Conservation (phyloP, 192 early-diverging fungal species). For the Entrophospora sp. region DNA sequence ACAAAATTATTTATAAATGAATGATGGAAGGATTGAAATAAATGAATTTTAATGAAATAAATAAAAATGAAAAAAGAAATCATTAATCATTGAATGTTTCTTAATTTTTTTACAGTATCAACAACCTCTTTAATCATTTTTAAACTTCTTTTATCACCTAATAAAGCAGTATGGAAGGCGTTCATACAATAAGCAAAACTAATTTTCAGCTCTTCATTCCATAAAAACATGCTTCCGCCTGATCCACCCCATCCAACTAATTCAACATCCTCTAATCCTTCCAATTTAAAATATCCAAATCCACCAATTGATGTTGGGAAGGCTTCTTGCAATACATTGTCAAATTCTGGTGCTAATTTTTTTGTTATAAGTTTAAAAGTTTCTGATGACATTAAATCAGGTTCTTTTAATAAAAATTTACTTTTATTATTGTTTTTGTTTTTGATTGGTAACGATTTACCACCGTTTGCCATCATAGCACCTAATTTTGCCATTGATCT, state of each 20-base stretch:
- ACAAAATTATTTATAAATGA: too few species aligned
- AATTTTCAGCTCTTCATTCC: slow-evolving; percentile 46
- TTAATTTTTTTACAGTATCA: slow-evolving; percentile 19
- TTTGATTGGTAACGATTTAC: slow-evolving; percentile 23
- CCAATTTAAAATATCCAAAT: slow-evolving; percentile 13
- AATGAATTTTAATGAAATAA: too few species aligned
- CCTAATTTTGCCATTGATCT: slow-evolving; percentile 48
- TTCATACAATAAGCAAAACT: slow-evolving; percentile 54
- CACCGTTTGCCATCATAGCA: slow-evolving; percentile 53
- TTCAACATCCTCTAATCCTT: slow-evolving; percentile 25
- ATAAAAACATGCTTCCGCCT: slow-evolving; percentile 50
- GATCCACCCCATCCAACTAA: slow-evolving; percentile 55
- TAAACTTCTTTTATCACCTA: slow-evolving; percentile 49
- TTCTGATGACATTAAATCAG: slow-evolving; percentile 15
- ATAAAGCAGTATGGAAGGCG: slow-evolving; percentile 33
- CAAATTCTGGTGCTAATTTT: slow-evolving; percentile 19
- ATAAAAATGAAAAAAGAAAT: too few species aligned
- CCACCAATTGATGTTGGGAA: slow-evolving; percentile 34
- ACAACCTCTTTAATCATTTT: slow-evolving; percentile 39
- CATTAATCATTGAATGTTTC: too few species aligned
- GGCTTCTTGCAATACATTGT: slow-evolving; percentile 17
- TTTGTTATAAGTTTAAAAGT: slow-evolving; percentile 21
- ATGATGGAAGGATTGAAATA: too few species aligned
- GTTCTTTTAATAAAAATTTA: not conserved
- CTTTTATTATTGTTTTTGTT: slow-evolving; percentile 7